Percentiles rank a stretch among this genome's conserved stretches.
phyloP scores from a whole-genome alignment of 148 eudicot species.

The Nyssa sinensis region DNA sequence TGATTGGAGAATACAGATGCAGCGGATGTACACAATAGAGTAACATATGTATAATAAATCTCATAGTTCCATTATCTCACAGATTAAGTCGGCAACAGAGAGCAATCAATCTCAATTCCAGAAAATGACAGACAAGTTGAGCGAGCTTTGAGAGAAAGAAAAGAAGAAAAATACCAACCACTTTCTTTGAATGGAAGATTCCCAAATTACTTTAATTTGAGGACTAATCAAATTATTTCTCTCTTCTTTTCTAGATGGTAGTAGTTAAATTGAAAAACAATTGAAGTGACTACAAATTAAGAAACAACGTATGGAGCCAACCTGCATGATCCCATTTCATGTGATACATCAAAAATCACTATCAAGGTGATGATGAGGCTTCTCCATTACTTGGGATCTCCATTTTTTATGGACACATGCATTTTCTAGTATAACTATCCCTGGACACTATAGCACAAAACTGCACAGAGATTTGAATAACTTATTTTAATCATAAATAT shows the following conservation, averaged over 20 bases:
- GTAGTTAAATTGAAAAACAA: not conserved
- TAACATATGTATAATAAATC: not conserved
- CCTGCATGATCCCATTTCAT: not conserved
- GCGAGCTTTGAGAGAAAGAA: not conserved
- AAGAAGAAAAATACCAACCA: not conserved
- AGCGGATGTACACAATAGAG: not conserved
- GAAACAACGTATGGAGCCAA: not conserved
- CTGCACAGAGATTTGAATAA: no score
- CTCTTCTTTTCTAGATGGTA: not conserved
- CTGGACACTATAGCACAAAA: no score
- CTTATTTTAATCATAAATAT: no score
- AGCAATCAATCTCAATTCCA: not conserved
- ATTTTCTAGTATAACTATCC: not conserved
- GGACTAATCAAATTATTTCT: not conserved
- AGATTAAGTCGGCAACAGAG: not conserved
- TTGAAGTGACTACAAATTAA: no score
- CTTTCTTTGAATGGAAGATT: not conserved
- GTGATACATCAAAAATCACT: not conserved
- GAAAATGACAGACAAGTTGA: not conserved
- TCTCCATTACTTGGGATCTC: not conserved
- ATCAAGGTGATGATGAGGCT: not conserved
- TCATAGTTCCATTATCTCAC: not conserved
- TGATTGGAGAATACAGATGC: not conserved
- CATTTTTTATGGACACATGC: not conserved
- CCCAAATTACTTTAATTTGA: not conserved